Evolutionary conservation across 805 yeast genomes (phyloP).

Genomic region (Wickerhamomyces bovis): DNA sequence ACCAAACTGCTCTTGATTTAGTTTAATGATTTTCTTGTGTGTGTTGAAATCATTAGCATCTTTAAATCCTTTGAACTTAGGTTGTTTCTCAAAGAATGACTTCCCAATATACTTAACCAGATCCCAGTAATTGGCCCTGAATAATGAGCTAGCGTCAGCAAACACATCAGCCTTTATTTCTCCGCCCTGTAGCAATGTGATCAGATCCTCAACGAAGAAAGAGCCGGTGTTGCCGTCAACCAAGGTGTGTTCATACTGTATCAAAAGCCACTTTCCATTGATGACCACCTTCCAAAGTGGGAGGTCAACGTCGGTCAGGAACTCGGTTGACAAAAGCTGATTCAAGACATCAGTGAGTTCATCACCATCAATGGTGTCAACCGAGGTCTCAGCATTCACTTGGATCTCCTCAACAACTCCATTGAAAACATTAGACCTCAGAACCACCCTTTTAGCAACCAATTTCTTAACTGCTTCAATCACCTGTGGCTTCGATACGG

Average conservation of each 20-base stretch:
- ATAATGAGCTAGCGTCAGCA: background rate
- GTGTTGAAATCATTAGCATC: background rate
- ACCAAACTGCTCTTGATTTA: background rate
- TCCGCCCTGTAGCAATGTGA: background rate
- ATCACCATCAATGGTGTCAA: background rate
- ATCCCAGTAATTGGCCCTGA: constrained; percentile 1
- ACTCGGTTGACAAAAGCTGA: background rate
- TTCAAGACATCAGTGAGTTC: background rate
- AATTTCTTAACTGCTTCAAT: background rate
- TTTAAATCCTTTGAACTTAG: background rate
- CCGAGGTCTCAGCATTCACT: background rate
- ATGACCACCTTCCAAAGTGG: constrained; percentile 7
- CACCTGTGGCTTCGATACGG: background rate
- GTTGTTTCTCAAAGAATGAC: background rate
- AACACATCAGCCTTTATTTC: constrained; percentile 6
- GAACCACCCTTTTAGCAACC: background rate
- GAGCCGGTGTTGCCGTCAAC: constrained; percentile 5
- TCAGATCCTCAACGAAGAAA: constrained; percentile 5
- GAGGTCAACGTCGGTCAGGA: background rate
- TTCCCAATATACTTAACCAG: background rate
- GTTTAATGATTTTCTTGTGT: constrained; percentile 1
- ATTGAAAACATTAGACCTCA: constrained; percentile 3
- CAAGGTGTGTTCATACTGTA: constrained; percentile 6
- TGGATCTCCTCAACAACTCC: background rate
- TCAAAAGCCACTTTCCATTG: constrained; percentile 1